phyloP scores from a whole-genome alignment of 306 rosid genomes.

The Carpinus fangiana region DNA sequence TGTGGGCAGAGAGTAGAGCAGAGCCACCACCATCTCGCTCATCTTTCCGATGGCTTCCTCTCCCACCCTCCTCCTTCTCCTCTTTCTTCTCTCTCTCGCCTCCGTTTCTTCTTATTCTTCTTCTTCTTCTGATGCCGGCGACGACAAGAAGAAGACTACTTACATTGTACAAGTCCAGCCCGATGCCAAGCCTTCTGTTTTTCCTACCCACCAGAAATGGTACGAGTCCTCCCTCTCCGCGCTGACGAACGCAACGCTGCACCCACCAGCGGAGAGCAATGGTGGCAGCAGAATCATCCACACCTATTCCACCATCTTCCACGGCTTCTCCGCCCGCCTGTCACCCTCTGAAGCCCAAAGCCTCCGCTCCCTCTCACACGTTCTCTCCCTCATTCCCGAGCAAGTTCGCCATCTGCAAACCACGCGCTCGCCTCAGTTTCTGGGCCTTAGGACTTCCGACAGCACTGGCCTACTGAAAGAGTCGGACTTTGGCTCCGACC shows the following conservation, averaged over 20 bases:
- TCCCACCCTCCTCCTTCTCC: slow-evolving; percentile 2
- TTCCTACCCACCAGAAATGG: slow-evolving; percentile 78
- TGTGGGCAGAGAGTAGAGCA: background rate
- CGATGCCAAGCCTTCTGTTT: slow-evolving; percentile 71
- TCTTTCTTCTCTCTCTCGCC: slow-evolving; percentile 13
- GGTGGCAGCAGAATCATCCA: slow-evolving; percentile 38
- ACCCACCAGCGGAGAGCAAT: background rate
- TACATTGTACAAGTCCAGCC: slow-evolving; percentile 70
- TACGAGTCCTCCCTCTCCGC: slow-evolving; percentile 69
- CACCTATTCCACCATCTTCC: slow-evolving; percentile 69
- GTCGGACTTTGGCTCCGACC: slow-evolving; percentile 88
- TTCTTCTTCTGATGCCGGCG: slow-evolving; percentile 23
- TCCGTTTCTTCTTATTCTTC: slow-evolving; percentile 8
- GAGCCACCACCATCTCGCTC: background rate
- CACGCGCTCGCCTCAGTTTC: slow-evolving; percentile 85
- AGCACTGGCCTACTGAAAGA: slow-evolving; percentile 72
- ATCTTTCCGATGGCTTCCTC: slow-evolving; percentile 40
- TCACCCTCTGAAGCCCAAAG: slow-evolving; percentile 45
- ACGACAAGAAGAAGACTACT: slow-evolving; percentile 18
- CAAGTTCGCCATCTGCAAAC: slow-evolving; percentile 68
- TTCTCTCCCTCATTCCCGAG: slow-evolving; percentile 66
- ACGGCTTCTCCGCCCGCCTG: slow-evolving; percentile 81
- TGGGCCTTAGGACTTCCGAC: slow-evolving; percentile 68
- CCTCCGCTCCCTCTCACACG: slow-evolving; percentile 48
- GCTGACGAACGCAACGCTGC: background rate